Percentiles rank a stretch among this genome's conserved stretches.
These are phyloP conservation scores for Durotheca rogersii DNA, from an alignment of 495 filamentous ascomycete genomes.

Conservation along the genomic window DNA sequence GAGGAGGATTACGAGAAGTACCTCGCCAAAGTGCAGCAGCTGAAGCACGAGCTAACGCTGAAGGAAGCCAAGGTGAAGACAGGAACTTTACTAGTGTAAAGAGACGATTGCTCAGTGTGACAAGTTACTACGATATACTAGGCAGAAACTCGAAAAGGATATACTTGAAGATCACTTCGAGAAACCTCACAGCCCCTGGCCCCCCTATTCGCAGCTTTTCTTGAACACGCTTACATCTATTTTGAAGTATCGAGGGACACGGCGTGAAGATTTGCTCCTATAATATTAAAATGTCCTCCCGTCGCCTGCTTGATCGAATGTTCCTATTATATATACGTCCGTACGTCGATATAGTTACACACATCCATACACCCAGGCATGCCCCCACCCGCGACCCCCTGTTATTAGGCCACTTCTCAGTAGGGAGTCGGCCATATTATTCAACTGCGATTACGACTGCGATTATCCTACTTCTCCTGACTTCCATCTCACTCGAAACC, in stretches of 20 bases:
- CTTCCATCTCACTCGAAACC: not conserved
- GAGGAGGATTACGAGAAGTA: too few species aligned
- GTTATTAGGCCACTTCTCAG: not conserved
- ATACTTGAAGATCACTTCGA: not conserved
- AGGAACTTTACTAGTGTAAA: too few species aligned
- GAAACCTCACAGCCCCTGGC: not conserved
- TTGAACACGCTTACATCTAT: not conserved
- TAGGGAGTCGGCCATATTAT: not conserved
- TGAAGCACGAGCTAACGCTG: constrained; percentile 32
- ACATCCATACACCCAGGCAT: too few species aligned
- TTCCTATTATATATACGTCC: not conserved
- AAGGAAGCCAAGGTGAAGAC: too few species aligned
- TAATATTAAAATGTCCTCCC: not conserved
- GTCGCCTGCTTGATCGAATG: not conserved
- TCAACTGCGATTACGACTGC: not conserved
- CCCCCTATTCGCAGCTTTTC: not conserved
- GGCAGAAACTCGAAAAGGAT: not conserved
- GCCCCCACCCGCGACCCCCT: too few species aligned
- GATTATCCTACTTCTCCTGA: not conserved
- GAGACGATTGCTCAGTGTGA: too few species aligned
- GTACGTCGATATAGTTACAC: not conserved
- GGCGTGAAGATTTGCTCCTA: not conserved
- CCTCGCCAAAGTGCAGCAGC: constrained; percentile 33
- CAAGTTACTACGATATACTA: too few species aligned
- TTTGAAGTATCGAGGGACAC: not conserved